Evolutionary conservation across 306 rosid species (phyloP).

Genomic region (Trichosanthes truncata): DNA sequence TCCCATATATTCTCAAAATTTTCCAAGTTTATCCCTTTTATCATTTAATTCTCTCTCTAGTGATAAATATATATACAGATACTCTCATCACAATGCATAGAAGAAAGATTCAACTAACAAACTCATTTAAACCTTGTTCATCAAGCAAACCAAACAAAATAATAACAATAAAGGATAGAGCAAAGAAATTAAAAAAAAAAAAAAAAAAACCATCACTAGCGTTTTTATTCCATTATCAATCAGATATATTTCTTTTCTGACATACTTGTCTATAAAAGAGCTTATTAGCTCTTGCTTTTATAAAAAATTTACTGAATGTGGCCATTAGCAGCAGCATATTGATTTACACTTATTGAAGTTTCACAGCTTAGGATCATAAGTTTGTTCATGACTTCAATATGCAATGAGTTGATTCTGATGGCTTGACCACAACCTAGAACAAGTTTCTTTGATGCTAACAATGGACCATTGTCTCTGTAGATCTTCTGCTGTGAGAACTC

Average conservation of each 20-base stretch:
- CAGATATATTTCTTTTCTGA: not conserved
- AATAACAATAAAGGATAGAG: not conserved
- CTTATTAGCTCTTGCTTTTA: not conserved
- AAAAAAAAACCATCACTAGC: not conserved
- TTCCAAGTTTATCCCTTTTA: not conserved
- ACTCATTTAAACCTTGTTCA: not conserved
- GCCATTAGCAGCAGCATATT: not conserved
- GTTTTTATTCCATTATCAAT: not conserved
- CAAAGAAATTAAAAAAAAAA: too few species aligned
- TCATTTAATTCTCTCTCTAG: not conserved
- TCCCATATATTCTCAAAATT: not conserved
- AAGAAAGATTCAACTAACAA: not conserved
- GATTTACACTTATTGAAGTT: slow-evolving; percentile 1
- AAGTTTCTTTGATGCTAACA: not conserved
- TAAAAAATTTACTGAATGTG: not conserved
- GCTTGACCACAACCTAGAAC: not conserved
- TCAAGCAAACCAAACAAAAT: not conserved
- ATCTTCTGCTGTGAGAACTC: not conserved
- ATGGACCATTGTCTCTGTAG: not conserved
- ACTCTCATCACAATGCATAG: not conserved
- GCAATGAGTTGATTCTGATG: not conserved
- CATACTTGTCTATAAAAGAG: too few species aligned
- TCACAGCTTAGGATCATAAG: not conserved
- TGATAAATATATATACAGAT: not conserved
- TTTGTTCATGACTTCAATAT: not conserved